phyloP scores from a whole-genome alignment of 306 rosid species.

The Castanea mollissima region DNA sequence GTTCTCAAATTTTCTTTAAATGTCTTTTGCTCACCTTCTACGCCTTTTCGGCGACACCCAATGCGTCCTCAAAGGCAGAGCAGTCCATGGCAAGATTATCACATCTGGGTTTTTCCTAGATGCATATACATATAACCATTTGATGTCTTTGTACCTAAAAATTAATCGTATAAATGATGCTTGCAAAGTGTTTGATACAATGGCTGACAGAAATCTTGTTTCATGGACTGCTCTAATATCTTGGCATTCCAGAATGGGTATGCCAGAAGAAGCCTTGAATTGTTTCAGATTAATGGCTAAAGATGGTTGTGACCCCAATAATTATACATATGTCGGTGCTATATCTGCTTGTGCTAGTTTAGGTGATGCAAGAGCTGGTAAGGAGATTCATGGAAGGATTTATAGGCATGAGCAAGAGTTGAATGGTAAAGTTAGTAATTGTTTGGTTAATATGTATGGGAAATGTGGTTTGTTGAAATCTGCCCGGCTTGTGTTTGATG shows the following conservation, averaged over 20 bases:
- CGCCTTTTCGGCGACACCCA: neutral
- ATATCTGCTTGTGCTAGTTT: neutral
- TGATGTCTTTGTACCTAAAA: neutral
- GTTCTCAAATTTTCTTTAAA: neutral
- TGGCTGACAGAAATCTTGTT: neutral
- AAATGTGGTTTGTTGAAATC: neutral
- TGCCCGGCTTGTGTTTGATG: neutral
- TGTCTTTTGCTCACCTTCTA: neutral
- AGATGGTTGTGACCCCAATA: neutral
- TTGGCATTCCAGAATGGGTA: neutral
- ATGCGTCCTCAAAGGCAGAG: slow-evolving; percentile 3
- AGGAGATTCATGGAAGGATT: slow-evolving; percentile 7
- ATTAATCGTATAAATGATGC: neutral
- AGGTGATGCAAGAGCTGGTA: neutral
- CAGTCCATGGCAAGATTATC: slow-evolving; percentile 1
- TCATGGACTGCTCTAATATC: slow-evolving; percentile 1
- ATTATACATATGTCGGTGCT: neutral
- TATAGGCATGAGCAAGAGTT: neutral
- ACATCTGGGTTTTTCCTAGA: neutral
- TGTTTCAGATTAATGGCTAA: slow-evolving; percentile 2
- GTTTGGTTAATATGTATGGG: neutral
- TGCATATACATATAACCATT: neutral
- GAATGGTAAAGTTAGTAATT: neutral
- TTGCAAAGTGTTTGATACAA: slow-evolving; percentile 4
- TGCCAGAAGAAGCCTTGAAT: neutral